These are phyloP conservation scores for Cryptococcus amylolentus DNA, from an alignment of 1,284 basidiomycete species.

Conservation along the genomic window DNA sequence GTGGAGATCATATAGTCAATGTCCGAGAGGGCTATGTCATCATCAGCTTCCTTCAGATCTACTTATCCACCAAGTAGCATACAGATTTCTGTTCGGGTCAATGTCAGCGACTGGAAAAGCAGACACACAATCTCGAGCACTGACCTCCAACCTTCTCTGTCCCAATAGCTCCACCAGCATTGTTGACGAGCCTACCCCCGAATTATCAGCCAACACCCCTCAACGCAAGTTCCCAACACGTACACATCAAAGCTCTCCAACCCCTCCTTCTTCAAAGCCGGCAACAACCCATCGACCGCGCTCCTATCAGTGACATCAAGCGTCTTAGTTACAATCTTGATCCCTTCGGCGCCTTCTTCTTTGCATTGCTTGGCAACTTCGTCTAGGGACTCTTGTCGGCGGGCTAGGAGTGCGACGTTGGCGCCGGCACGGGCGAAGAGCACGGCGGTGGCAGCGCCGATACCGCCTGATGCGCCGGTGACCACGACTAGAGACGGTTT, in stretches of 20 bases:
- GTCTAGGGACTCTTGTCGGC: slow-evolving; percentile 32
- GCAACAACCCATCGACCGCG: slow-evolving; percentile 27
- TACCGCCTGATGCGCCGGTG: slow-evolving; percentile 41
- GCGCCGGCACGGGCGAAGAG: slow-evolving; percentile 40
- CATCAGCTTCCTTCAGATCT: slow-evolving; percentile 2
- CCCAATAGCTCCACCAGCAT: slow-evolving; percentile 46
- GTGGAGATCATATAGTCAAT: slow-evolving; percentile 75
- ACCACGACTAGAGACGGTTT: slow-evolving; percentile 28
- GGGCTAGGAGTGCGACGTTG: slow-evolving; percentile 39
- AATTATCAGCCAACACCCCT: not conserved
- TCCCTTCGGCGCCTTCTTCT: slow-evolving; percentile 19
- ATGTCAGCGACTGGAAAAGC: not conserved
- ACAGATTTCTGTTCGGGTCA: not conserved
- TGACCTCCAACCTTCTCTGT: slow-evolving; percentile 44
- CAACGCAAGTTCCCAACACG: slow-evolving; percentile 3
- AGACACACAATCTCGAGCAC: not conserved
- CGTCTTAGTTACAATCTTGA: slow-evolving; percentile 30
- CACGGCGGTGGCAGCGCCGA: slow-evolving; percentile 39
- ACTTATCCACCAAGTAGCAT: not conserved
- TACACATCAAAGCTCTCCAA: slow-evolving; percentile 37
- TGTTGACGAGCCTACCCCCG: slow-evolving; percentile 41
- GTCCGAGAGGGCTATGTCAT: slow-evolving; percentile 35
- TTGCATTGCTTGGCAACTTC: slow-evolving; percentile 29
- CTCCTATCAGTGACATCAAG: slow-evolving; percentile 37
- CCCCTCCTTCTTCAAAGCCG: slow-evolving; percentile 21